These are phyloP conservation scores for Ammopiptanthus mongolicus DNA, from an alignment of 306 rosid species.

Conservation along the genomic window DNA sequence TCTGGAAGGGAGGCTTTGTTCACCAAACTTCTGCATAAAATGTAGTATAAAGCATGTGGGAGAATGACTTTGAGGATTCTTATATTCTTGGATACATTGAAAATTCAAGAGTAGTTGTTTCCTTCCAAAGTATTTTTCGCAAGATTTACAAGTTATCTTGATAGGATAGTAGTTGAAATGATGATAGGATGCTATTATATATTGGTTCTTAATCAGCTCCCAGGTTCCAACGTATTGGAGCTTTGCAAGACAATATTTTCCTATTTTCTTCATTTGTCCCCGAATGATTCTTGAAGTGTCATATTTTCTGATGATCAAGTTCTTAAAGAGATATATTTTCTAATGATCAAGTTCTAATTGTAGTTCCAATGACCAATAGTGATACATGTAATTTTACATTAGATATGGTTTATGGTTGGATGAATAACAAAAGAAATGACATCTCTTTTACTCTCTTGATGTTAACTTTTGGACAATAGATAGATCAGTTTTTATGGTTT, in stretches of 20 bases:
- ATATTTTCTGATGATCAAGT: neutral
- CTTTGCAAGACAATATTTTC: constrained; percentile 11
- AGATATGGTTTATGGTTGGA: too few species aligned
- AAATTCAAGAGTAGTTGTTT: neutral
- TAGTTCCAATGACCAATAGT: too few species aligned
- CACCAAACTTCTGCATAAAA: constrained; percentile 1
- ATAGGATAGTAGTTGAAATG: neutral
- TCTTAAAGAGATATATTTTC: too few species aligned
- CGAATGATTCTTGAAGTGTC: neutral
- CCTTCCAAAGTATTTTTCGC: constrained; percentile 1
- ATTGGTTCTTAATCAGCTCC: neutral
- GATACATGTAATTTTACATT: too few species aligned
- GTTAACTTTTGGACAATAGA: too few species aligned
- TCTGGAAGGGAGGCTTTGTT: neutral
- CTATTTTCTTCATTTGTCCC: constrained; percentile 10
- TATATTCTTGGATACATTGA: constrained; percentile 17
- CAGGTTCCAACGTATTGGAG: neutral
- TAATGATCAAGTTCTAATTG: too few species aligned
- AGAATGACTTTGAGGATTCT: constrained; percentile 7
- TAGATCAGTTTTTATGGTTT: too few species aligned
- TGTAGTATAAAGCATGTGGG: neutral
- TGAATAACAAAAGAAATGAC: too few species aligned
- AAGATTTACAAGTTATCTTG: neutral
- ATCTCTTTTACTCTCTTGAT: too few species aligned
- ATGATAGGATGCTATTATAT: neutral